Evolutionary conservation across 768 basidiomycete genomes (phyloP).

Genomic region (Russula foetens): DNA sequence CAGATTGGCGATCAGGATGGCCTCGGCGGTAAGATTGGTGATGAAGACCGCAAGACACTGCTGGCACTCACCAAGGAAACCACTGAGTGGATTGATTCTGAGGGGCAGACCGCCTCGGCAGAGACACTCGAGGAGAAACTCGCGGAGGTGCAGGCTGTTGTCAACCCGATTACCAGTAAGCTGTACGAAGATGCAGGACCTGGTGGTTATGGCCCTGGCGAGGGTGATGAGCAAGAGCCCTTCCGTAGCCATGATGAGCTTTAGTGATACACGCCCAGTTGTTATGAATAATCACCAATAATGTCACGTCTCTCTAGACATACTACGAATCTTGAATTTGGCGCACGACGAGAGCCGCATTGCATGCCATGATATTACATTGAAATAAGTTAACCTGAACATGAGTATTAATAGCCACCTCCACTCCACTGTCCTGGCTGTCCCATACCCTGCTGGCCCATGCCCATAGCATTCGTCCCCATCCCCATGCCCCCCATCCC

Average conservation of each 20-base stretch:
- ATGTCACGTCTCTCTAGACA: slow-evolving; percentile 2
- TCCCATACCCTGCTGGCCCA: slow-evolving; percentile 18
- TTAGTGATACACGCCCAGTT: slow-evolving; percentile 16
- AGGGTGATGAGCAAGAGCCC: slow-evolving; percentile 33
- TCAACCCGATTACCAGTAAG: slow-evolving; percentile 42
- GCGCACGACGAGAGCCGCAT: too few relatives aligned
- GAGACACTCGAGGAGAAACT: slow-evolving; percentile 94
- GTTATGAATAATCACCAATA: slow-evolving; percentile 14
- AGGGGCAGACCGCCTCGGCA: slow-evolving; percentile 63
- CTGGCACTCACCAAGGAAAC: slow-evolving; percentile 78
- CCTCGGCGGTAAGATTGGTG: slow-evolving; percentile 79
- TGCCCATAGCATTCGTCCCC: slow-evolving; percentile 15
- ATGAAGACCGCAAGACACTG: slow-evolving; percentile 80
- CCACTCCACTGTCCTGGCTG: slow-evolving; percentile 17
- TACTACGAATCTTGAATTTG: too few relatives aligned
- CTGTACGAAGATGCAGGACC: slow-evolving; percentile 26
- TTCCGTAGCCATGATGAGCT: slow-evolving; percentile 39
- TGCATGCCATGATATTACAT: too few relatives aligned
- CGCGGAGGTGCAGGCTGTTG: slow-evolving; percentile 30
- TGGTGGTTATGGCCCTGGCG: slow-evolving; percentile 22
- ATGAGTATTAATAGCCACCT: neutral
- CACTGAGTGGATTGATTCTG: slow-evolving; percentile 87
- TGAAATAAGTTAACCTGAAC: too few relatives aligned
- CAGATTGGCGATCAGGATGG: slow-evolving; percentile 85
- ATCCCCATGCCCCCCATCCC: slow-evolving; percentile 15